Conservation (phyloP, 768 basidiomycete genomes). For the Leccinum boreale region DNA sequence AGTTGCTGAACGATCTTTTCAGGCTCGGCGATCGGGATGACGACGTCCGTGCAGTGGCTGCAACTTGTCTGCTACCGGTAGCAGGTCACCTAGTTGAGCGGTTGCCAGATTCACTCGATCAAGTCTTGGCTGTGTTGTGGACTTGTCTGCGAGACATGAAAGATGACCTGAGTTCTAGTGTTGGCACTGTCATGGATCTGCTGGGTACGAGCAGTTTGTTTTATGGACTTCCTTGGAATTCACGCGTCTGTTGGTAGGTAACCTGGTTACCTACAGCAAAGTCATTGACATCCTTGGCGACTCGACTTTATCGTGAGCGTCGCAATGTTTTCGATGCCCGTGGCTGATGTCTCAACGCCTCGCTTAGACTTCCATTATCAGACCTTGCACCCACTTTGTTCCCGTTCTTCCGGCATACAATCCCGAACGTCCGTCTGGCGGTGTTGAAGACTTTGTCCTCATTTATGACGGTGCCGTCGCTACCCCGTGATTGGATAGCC, state of each 20-base stretch:
- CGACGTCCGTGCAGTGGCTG: conserved; percentile 94
- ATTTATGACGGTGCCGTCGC: conserved; percentile 75
- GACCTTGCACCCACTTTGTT: conserved; percentile 83
- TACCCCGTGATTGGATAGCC: conserved; percentile 79
- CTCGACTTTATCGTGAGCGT: conserved; percentile 64
- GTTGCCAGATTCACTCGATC: conserved; percentile 66
- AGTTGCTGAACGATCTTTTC: conserved; percentile 12
- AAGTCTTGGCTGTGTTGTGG: conserved; percentile 85
- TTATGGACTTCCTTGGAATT: not conserved
- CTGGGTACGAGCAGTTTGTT: conserved; percentile 54
- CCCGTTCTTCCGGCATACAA: conserved; percentile 97
- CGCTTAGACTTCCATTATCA: conserved; percentile 68
- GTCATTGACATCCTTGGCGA: conserved; percentile 76
- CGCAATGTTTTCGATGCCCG: not conserved
- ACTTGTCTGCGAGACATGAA: conserved; percentile 88
- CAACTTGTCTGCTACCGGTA: conserved; percentile 88
- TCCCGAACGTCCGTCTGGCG: conserved; percentile 86
- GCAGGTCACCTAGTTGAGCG: conserved; percentile 74
- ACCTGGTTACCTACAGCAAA: conserved; percentile 72
- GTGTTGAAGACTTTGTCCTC: conserved; percentile 86
- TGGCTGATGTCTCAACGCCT: conserved; percentile 3
- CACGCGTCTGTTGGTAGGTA: conserved; percentile 46
- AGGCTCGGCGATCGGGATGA: conserved; percentile 91
- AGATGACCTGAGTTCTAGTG: conserved; percentile 94
- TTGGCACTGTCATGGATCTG: conserved; percentile 96